Percentiles rank a stretch among this genome's conserved stretches.
phyloP scores from a whole-genome alignment of 192 early-diverging fungal genomes.

The Obelidium mucronatum region DNA sequence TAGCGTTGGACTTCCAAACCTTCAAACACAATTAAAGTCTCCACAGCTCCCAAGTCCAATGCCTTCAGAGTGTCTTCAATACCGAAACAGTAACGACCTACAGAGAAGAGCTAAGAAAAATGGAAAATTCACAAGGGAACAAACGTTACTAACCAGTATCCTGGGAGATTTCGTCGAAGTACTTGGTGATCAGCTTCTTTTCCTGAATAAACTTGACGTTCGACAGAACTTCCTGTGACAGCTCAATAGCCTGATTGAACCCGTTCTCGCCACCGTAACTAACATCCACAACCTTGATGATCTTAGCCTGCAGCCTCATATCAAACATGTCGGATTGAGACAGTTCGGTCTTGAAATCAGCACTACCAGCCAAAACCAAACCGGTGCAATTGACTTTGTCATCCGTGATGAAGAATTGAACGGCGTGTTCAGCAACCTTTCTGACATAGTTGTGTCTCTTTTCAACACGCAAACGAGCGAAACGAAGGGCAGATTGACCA shows the following conservation, averaged over 20 bases:
- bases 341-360: constrained; percentile 98
- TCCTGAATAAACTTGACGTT: constrained; percentile 99
- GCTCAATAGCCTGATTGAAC: constrained; percentile 96
- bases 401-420: constrained; percentile 93
- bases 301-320: constrained; percentile 84
- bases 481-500: constrained; percentile 99
- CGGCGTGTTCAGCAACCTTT: constrained; percentile 97
- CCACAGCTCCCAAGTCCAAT: constrained; percentile 97
- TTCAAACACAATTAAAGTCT: constrained; percentile 98
- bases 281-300: constrained; percentile 95
- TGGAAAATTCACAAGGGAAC: not conserved
- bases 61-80: constrained; percentile 96
- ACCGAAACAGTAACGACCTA: constrained; percentile 94
- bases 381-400: constrained; percentile 91
- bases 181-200: constrained; percentile 94
- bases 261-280: constrained; percentile 99
- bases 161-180: constrained; percentile 97
- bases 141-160: constrained; percentile 65
- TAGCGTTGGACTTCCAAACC: constrained; percentile 84
- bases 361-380: constrained; percentile 95
- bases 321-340: constrained; percentile 96
- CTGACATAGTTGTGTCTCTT: constrained; percentile 99
- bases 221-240: constrained; percentile 87
- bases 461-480: constrained; percentile 98
- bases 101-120: not conserved